These are phyloP conservation scores for Aspergillus sparsus DNA, from an alignment of 495 filamentous ascomycete genomes.

Conservation along the genomic window DNA sequence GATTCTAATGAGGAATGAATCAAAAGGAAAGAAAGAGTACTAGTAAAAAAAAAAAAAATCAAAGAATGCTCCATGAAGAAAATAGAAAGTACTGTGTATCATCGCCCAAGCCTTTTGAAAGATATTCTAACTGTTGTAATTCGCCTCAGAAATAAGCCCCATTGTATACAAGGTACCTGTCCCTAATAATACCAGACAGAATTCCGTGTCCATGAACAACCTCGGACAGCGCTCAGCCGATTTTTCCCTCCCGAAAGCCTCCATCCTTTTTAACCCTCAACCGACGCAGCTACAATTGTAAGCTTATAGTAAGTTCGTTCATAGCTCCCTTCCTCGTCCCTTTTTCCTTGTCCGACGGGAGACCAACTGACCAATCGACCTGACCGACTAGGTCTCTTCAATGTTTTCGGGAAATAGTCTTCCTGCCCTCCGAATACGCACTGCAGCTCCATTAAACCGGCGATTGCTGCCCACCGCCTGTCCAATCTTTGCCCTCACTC, in stretches of 20 bases:
- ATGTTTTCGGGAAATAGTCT: conserved; percentile 13
- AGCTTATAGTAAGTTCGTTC: conserved; percentile 13
- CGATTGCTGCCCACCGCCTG: conserved; percentile 41
- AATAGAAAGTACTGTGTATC: too few species aligned
- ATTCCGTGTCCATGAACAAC: conserved; percentile 12
- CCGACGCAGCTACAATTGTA: conserved; percentile 9
- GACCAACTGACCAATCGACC: conserved; percentile 14
- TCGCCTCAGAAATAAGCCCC: neutral
- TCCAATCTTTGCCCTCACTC: conserved; percentile 31
- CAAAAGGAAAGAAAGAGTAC: too few species aligned
- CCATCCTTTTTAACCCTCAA: conserved; percentile 18
- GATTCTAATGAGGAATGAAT: too few species aligned
- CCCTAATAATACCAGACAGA: conserved; percentile 7
- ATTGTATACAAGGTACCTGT: conserved; percentile 4
- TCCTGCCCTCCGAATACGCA: conserved; percentile 18
- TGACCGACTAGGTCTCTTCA: conserved; percentile 11
- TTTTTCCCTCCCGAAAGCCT: conserved; percentile 14
- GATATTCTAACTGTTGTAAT: too few species aligned
- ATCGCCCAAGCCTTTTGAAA: too few species aligned
- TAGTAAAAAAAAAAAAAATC: too few species aligned
- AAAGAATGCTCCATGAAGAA: too few species aligned
- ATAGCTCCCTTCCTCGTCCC: neutral
- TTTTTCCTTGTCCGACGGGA: neutral
- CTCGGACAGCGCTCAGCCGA: conserved; percentile 14
- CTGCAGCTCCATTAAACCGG: conserved; percentile 40